Evolutionary conservation across 768 basidiomycete species (phyloP).

Genomic region (Russula emetica): DNA sequence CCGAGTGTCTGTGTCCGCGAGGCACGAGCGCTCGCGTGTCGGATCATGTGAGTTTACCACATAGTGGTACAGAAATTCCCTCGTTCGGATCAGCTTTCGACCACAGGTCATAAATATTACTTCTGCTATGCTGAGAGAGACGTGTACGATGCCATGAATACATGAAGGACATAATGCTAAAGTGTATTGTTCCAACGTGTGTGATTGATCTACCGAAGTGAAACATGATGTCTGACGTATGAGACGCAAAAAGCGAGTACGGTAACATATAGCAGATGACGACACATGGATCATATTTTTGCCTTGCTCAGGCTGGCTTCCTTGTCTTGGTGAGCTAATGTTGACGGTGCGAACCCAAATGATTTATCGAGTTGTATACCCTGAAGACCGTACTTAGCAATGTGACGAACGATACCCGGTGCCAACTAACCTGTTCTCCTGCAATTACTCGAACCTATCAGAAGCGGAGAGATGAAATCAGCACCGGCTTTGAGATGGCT

Average conservation of each 20-base stretch:
- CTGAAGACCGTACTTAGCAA: constrained; percentile 36
- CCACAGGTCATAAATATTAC: neutral
- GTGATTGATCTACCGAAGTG: neutral
- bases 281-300: constrained; percentile 43
- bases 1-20: constrained; percentile 21
- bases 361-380: constrained; percentile 64
- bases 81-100: neutral
- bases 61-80: too few species aligned
- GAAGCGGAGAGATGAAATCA: constrained; percentile 8
- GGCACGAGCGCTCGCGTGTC: constrained; percentile 2
- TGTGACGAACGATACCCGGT: neutral
- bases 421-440: constrained; percentile 63
- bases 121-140: neutral
- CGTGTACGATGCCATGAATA: neutral
- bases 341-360: constrained; percentile 85
- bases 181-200: neutral
- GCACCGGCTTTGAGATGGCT: constrained; percentile 9
- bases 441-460: constrained; percentile 74
- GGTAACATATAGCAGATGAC: neutral
- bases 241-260: neutral
- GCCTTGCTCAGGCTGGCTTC: constrained; percentile 61
- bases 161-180: neutral
- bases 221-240: neutral
- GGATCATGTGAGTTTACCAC: too few species aligned
- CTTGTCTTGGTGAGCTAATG: constrained; percentile 68